These are phyloP conservation scores for Fusarium pseudoanthophilum DNA, from an alignment of 2,329 filamentous ascomycete genomes.

Conservation along the genomic window DNA sequence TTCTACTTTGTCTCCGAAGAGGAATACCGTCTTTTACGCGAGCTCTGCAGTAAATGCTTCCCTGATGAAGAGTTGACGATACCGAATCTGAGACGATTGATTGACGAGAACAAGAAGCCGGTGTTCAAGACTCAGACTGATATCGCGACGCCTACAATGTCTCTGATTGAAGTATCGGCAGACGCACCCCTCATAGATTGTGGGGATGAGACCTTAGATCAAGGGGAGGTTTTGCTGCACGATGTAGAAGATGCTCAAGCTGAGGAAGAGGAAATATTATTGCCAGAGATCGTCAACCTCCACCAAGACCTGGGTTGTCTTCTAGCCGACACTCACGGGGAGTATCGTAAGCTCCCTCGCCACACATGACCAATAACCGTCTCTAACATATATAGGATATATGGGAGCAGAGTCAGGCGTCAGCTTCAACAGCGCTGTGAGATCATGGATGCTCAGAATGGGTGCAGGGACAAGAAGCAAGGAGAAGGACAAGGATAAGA, in stretches of 20 bases:
- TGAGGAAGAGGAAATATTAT: background rate
- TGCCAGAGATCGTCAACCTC: background rate
- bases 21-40: rapidly evolving
- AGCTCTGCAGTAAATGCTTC: background rate
- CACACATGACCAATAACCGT: rapidly evolving
- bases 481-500: background rate
- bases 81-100: background rate
- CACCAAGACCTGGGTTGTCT: background rate
- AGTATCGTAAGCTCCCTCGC: background rate
- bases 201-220: background rate
- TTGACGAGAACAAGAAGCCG: background rate
- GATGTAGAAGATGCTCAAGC: too few species aligned
- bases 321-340: background rate
- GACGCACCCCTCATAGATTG: background rate
- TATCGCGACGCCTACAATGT: rapidly evolving
- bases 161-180: background rate
- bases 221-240: rapidly evolving
- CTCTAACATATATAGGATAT: background rate
- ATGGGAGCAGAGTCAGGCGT: background rate
- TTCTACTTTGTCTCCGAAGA: background rate
- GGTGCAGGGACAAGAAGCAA: background rate
- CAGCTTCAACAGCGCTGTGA: background rate
- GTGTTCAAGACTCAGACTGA: background rate
- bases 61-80: background rate
- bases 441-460: background rate